Percentiles rank a stretch among this genome's conserved stretches.
phyloP scores from a whole-genome alignment of 345 rosid species.

The Combretum micranthum region DNA sequence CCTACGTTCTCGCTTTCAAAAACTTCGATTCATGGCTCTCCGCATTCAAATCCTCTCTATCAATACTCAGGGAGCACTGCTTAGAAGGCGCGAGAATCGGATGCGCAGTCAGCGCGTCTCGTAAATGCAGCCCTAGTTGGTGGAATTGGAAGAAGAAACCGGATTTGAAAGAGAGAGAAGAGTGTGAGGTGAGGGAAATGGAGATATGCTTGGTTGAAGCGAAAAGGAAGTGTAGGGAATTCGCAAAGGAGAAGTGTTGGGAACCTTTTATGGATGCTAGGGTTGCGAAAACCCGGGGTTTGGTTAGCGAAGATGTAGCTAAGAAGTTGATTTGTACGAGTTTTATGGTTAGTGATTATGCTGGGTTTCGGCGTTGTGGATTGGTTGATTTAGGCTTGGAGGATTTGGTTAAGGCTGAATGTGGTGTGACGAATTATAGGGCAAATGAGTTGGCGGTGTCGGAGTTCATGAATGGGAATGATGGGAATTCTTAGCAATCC shows the following conservation, averaged over 20 bases:
- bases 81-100: conserved; percentile 74
- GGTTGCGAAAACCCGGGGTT: conserved; percentile 28
- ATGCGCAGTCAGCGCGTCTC: conserved; percentile 72
- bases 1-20: conserved; percentile 62
- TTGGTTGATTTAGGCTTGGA: conserved; percentile 10
- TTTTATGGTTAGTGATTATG: conserved; percentile 31
- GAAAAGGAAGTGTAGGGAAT: conserved; percentile 52
- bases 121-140: conserved; percentile 75
- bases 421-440: conserved; percentile 21
- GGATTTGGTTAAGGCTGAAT: conserved; percentile 14
- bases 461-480: conserved; percentile 50
- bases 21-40: conserved; percentile 51
- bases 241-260: conserved; percentile 53
- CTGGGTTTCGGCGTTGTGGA: conserved; percentile 22
- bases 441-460: conserved; percentile 55
- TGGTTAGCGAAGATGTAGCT: conserved; percentile 14
- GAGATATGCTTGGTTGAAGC: conserved; percentile 51
- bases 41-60: conserved; percentile 39
- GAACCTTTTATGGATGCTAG: conserved; percentile 59
- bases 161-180: conserved; percentile 56
- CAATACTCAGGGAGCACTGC: conserved; percentile 54
- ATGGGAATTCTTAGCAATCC: conserved; percentile 9
- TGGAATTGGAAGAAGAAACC: conserved; percentile 49
- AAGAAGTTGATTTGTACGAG: conserved; percentile 33
- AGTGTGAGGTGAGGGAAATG: conserved; percentile 74